Evolutionary conservation across 805 yeast species (phyloP), one percentile per base, ranked within the genome.

Genomic region (Pichia exigua): DNA sequence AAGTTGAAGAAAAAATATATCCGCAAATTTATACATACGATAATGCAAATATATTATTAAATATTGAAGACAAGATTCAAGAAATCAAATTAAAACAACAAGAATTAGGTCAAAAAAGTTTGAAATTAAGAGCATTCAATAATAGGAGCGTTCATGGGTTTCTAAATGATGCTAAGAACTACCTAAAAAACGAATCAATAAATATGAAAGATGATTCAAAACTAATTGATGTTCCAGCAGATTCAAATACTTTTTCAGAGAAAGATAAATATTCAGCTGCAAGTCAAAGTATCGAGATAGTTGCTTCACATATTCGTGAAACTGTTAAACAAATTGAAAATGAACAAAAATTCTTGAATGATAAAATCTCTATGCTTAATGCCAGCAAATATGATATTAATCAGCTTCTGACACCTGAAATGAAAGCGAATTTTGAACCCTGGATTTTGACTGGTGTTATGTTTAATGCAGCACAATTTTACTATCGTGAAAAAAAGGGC

Each of bases 11-110:
- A 22, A 48, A 49, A 20, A 65, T 72, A 44, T 73, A 72, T 49
- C 76, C 77, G 0, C 75, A 73, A 49, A 59, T 73, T 2, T 73
- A 67, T 53, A 60, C 73, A 0, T 48, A 59, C 15, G 66, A 67
- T 18, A 63, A 63, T 45, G 54, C 61, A 18, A 47, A 57, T 22
- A 39, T 63, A 10, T 54, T 65, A 12, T 52, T 53, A 4, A 57
- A 57, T 11, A 60, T 59, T 1, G 38, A 50, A 50, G 43, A 50
- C 46, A 46, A 58, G 53, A 43, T 45, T 52, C 27, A 52, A 44
- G 43, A 39, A 45, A 46, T 32, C 4, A 44, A 30, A 41, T 10
- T 15, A 22, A 44, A 27, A 41, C 43, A 41, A 28, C 38, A 32
- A 17, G 44, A 44, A 26, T 50, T 41, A 53, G 45, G 24, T 46